Evolutionary conservation across 768 basidiomycete genomes (phyloP), one percentile per base, ranked within the genome.

Genomic region (Omphalotus guepiniiformis): DNA sequence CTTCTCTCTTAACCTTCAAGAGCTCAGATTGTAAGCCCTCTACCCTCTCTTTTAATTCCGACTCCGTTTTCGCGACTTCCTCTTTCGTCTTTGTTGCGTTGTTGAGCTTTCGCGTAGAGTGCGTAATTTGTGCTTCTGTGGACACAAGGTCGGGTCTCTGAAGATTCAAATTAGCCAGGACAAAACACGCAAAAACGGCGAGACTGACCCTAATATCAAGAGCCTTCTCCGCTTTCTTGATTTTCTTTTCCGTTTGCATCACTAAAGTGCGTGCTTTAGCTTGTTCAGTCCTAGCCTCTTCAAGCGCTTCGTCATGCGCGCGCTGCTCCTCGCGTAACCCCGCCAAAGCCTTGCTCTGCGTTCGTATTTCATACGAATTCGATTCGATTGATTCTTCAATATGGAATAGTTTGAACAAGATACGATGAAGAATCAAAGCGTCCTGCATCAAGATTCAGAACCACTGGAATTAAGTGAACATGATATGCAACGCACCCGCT

Each of bases 191-290:
- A 18, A 9, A 22, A 6, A 13, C 15, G 21, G 18, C 21, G n/a
- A 1, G 21, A 32, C 13, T 12, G 11, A 86, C 93, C 72, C 89
- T 91, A 13, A 75, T 80, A 49, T 97, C 95, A 7, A 94, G 64
- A 0, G 81, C 72, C 64, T 94, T 97, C 65, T 97, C 94, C 1
- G 85, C 85, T 63, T 86, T 89, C 70, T 96, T 96, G 49, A 95
- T 83, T 37, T 68, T 78, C 66, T 85, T 86, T 66, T 99, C 93
- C 54, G 86, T 83, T 67, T 88, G 87, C 70, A 85, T 79, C 0
- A 93, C 85, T 4, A 73, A 68, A 7, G 83, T 77, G 15, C 89
- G 76, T 6, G 84, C 82, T 62, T 79, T 83, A 2, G 89, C 91
- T 58, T 95, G 91, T 25, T 84, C 83, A 35, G 84, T 76, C 19